phyloP scores from a whole-genome alignment of 2,329 filamentous ascomycete species.

The Beauveria rudraprayagi region DNA sequence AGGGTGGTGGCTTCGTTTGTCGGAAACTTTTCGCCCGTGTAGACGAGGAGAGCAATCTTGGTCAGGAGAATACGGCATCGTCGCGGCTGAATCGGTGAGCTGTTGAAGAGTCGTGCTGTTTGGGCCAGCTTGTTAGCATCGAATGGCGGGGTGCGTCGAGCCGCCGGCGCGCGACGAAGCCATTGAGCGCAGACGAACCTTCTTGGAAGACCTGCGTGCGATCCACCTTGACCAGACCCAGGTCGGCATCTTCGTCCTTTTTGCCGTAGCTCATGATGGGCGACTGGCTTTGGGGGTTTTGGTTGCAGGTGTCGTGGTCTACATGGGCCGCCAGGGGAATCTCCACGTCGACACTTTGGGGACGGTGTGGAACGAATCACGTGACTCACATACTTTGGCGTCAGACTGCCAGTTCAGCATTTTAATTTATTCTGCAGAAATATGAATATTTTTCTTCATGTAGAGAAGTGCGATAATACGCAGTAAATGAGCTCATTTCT shows the following conservation, averaged over 20 bases:
- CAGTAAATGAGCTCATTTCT: too few species aligned
- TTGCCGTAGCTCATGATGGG: slow-evolving; percentile 91
- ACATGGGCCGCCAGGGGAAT: slow-evolving; percentile 25
- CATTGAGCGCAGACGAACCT: slow-evolving; percentile 51
- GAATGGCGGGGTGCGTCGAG: slow-evolving; percentile 18
- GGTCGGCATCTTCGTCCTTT: slow-evolving; percentile 96
- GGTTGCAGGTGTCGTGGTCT: slow-evolving; percentile 27
- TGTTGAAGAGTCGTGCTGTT: slow-evolving; percentile 93
- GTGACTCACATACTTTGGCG: slow-evolving; percentile 18
- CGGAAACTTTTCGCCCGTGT: slow-evolving; percentile 94
- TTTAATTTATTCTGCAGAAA: not conserved
- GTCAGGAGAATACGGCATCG: slow-evolving; percentile 96
- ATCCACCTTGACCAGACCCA: slow-evolving; percentile 92
- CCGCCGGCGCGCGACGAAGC: slow-evolving; percentile 9
- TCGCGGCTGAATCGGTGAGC: slow-evolving; percentile 90
- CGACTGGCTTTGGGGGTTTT: slow-evolving; percentile 26
- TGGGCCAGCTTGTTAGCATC: slow-evolving; percentile 26
- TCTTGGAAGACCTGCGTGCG: slow-evolving; percentile 98
- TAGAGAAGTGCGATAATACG: too few species aligned
- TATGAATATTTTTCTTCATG: not conserved
- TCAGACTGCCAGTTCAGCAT: not conserved
- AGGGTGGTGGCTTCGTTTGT: slow-evolving; percentile 95
- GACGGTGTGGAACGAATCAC: slow-evolving; percentile 23
- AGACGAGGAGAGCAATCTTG: slow-evolving; percentile 92
- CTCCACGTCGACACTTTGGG: slow-evolving; percentile 32